Conservation (phyloP, 129 eudicot genomes). For the Chrysanthemum lavandulifolium region DNA sequence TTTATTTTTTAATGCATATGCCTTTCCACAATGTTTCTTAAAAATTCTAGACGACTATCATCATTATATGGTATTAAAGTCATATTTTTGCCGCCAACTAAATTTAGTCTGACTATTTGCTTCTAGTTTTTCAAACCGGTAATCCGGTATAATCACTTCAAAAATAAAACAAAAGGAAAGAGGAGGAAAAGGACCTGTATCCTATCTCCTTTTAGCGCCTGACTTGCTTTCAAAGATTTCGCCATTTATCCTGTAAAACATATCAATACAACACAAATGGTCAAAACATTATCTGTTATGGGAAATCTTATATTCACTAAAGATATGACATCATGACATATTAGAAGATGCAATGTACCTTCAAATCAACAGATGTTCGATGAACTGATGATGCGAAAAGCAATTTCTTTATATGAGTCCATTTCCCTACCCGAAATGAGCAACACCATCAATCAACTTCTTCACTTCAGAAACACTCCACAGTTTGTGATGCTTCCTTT, state of each 20-base stretch:
- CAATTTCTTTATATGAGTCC: constrained; percentile 79
- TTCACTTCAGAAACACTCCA: constrained; percentile 81
- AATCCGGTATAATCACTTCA: background rate
- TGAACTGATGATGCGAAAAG: constrained; percentile 70
- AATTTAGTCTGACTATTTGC: background rate
- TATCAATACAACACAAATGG: constrained; percentile 17
- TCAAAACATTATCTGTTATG: background rate
- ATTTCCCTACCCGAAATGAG: constrained; percentile 84
- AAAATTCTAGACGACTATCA: too few relatives aligned
- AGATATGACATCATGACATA: background rate
- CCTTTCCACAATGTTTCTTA: too few relatives aligned
- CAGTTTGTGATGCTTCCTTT: constrained; percentile 58
- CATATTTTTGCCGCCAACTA: too few relatives aligned
- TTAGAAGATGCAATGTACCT: constrained; percentile 43
- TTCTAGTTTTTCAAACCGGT: background rate
- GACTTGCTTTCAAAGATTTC: constrained; percentile 87
- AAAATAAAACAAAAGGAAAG: background rate
- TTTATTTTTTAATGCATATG: too few relatives aligned
- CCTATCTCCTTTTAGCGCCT: constrained; percentile 45
- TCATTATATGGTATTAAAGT: too few relatives aligned
- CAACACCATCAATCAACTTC: constrained; percentile 76
- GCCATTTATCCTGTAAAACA: constrained; percentile 81
- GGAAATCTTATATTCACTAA: constrained; percentile 6
- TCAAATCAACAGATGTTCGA: constrained; percentile 86
- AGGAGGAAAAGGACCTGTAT: constrained; percentile 37